Evolutionary conservation across 495 filamentous ascomycete genomes (phyloP), one percentile per base, ranked within the genome.

Genomic region (Daldinia decipiens): DNA sequence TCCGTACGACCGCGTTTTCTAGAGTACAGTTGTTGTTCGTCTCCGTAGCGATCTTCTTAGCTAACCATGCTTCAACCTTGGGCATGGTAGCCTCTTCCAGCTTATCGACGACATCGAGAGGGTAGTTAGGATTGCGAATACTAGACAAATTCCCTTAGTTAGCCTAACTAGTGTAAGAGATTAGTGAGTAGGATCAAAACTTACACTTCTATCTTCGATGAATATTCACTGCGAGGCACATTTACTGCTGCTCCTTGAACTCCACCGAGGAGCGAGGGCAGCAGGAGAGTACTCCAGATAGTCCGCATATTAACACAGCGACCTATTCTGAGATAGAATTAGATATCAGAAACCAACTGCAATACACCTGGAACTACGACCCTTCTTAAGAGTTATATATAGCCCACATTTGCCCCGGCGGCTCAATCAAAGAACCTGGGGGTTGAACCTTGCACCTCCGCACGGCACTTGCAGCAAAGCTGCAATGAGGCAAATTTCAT

Each of bases 21-120:
- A 84, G 62, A 2, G 82, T 85, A 64, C 85, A 87, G 39, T 77
- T 75, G 45, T 80, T 80, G 62, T 82, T 82, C 70, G 79, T 80
- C 62, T 74, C 71, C 2, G 68, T 27, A 26, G 74, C 39, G 26
- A 77, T 68, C 73, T 81, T 81, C 72, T 74, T 73, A 15, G 55
- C 56, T 68, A 82, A 43, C 58, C 71, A 81, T 13, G 57, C 78
- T 1, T 82, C 80, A n/a, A 82, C 70, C 39, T 76, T 80, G 61
- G 75, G 60, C 75, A 82, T 80, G 43, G 75, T 79, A 34, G 54
- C 67, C 43, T 78, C 76, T 58, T 74, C 78, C 13, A 82, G 56
- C 64, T 77, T 75, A 67, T 82, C 80, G 60, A 82, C 80, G 13
- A 75, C 65, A 71, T 82, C 80, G 36, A 81, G 69, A 0, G 80